Evolutionary conservation across 2,329 filamentous ascomycete genomes (phyloP), one percentile per base, ranked within the genome.

Genomic region (Paecilomyces fulvus): DNA sequence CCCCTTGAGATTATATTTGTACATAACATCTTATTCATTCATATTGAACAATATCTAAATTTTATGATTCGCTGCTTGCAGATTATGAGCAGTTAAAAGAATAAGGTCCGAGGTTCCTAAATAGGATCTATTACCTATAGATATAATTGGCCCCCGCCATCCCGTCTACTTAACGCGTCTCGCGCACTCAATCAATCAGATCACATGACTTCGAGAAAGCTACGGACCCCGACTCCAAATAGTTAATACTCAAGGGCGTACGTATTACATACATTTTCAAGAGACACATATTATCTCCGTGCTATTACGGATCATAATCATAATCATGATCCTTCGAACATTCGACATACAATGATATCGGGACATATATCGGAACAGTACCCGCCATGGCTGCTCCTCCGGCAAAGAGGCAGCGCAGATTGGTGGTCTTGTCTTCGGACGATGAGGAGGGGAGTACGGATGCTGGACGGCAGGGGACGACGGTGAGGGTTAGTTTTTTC

Each of bases 341-440:
- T 11, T 25, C 9, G 3, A 28, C 6, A 49, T 49, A 49, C 48
- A 49, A 49, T 49, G 48, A 28, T 49, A 49, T 12, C 48, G 37
- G 37, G 3, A 28, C 20, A 49, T 49, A 49, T 28, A 49, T 20
- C 17, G 48, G 21, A 49, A 11, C 25, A 49, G 21, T n/a, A 21
- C 48, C 11, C 20, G 48, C 49, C 56, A 75, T 75, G 73, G 64
- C 68, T 61, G 58, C 63, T 58, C 69, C 64, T 59, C 67, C 70
- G 53, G 58, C 61, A 33, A 76, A 75, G 62, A 64, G 73, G 62
- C 72, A 70, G 62, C 68, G 69, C 59, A 68, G 64, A 61, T 63
- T 65, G 52, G 60, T 65, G 25, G 58, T 66, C 52, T 55, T 65
- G 28, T 64, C 65, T 33, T 70, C 66, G 30, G 67, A 65, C 30